phyloP scores from a whole-genome alignment of 768 basidiomycete genomes.

The Amylocystis lapponica region DNA sequence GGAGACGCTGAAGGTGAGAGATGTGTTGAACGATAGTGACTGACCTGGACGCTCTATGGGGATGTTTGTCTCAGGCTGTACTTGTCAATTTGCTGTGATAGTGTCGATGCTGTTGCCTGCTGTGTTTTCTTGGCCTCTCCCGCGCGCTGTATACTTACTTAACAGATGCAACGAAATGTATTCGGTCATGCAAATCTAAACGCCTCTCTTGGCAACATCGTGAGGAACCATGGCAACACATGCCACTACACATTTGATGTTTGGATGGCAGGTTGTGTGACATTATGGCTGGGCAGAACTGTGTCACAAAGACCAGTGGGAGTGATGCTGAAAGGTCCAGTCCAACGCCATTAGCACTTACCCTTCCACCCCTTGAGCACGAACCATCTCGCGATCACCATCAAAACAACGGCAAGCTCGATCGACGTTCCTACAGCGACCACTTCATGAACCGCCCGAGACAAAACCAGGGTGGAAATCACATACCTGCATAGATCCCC shows the following conservation, averaged over 20 bases:
- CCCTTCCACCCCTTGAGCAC: conserved; percentile 1
- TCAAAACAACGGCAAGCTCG: conserved; percentile 1
- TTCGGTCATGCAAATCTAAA: too few species aligned
- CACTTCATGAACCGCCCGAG: too few species aligned
- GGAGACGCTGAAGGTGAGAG: conserved; percentile 2
- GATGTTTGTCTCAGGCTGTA: neutral
- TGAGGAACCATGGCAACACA: neutral
- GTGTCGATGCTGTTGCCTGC: too few species aligned
- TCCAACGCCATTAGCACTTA: neutral
- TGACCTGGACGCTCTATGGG: too few species aligned
- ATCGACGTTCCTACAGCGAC: conserved; percentile 3
- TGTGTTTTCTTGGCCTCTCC: too few species aligned
- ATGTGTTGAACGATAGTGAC: neutral
- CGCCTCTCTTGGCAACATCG: neutral
- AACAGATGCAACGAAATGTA: too few species aligned
- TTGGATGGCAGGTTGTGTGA: neutral
- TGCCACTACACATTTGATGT: neutral
- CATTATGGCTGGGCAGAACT: neutral
- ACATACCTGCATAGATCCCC: conserved; percentile 47
- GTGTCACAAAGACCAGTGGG: neutral
- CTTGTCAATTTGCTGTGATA: too few species aligned
- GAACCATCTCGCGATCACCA: neutral
- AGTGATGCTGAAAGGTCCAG: neutral
- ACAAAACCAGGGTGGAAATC: too few species aligned
- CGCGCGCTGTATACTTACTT: too few species aligned